Conservation (phyloP, 2,329 filamentous ascomycete species). For the Colletotrichum tabaci region DNA sequence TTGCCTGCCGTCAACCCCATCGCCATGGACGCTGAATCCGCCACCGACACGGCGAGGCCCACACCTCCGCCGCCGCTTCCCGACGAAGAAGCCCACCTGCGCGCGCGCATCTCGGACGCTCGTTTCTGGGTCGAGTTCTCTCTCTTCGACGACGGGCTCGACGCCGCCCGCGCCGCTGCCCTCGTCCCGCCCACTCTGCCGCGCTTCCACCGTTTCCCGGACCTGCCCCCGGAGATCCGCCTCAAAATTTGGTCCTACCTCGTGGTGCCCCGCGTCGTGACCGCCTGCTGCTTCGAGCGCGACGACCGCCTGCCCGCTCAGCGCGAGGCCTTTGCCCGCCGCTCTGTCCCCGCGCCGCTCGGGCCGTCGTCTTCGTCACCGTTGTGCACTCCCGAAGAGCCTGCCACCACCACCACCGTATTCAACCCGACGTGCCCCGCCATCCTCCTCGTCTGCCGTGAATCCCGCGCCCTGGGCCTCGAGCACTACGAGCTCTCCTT, state of each 20-base stretch:
- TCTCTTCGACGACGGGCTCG: conserved; percentile 59
- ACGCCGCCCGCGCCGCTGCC: conserved; percentile 39
- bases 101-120: conserved; percentile 43
- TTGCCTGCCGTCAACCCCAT: too few relatives aligned
- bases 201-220: conserved; percentile 55
- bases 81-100: conserved; percentile 29
- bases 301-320: conserved; percentile 49
- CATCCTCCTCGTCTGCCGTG: conserved; percentile 61
- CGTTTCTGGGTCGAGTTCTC: conserved; percentile 64
- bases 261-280: conserved; percentile 61
- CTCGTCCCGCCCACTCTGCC: conserved; percentile 47
- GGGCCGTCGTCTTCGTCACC: conserved; percentile 42
- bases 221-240: conserved; percentile 64
- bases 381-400: neutral
- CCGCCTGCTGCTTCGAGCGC: conserved; percentile 59
- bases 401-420: conserved; percentile 35
- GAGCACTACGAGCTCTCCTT: conserved; percentile 63
- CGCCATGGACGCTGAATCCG: conserved; percentile 1
- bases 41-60: neutral
- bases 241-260: conserved; percentile 63
- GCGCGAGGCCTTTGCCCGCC: conserved; percentile 35
- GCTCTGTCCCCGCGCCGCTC: conserved; percentile 43
- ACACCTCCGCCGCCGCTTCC: neutral
- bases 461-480: conserved; percentile 59
- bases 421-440: conserved; percentile 53